A percentile compares a stretch with the other conserved stretches of the same genome.
Evolutionary conservation across 192 early-diverging fungal genomes (phyloP).

Genomic region (Spinellus fusiger): DNA sequence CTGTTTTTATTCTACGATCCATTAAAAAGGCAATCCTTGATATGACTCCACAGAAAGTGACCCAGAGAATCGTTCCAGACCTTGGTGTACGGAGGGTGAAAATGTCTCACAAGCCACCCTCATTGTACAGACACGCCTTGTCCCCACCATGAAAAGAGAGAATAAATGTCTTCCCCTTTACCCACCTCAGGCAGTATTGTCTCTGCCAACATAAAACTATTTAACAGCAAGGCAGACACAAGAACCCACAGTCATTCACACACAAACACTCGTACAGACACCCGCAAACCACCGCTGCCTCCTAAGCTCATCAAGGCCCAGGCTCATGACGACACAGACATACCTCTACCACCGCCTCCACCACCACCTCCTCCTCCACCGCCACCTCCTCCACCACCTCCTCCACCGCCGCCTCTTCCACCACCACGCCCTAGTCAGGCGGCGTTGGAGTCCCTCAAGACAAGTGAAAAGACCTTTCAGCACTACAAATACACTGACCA

Average conservation of each 20-base stretch:
- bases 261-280: neutral
- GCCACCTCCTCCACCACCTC: conserved; percentile 5
- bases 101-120: neutral
- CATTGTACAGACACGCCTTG: neutral
- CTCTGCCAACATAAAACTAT: conserved; percentile 26
- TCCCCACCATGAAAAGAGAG: neutral
- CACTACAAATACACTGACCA: neutral
- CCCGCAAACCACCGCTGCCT: conserved; percentile 5
- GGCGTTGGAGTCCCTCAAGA: neutral
- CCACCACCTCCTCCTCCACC: no score
- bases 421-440: neutral
- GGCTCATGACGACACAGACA: neutral
- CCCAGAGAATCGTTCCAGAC: neutral
- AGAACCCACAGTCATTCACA: neutral
- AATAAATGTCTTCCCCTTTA: conserved; percentile 16
- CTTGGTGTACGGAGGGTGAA: neutral
- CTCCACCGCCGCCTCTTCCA: neutral
- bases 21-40: no score
- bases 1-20: no score
- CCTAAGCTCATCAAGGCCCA: conserved; percentile 14
- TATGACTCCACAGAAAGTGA: neutral
- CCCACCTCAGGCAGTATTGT: conserved; percentile 15
- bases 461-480: neutral
- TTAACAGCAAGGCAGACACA: conserved; percentile 18
- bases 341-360: neutral